Percentiles rank a stretch among this genome's conserved stretches.
phyloP scores from a whole-genome alignment of 2,329 filamentous ascomycete species.

The Colletotrichum tropicale region DNA sequence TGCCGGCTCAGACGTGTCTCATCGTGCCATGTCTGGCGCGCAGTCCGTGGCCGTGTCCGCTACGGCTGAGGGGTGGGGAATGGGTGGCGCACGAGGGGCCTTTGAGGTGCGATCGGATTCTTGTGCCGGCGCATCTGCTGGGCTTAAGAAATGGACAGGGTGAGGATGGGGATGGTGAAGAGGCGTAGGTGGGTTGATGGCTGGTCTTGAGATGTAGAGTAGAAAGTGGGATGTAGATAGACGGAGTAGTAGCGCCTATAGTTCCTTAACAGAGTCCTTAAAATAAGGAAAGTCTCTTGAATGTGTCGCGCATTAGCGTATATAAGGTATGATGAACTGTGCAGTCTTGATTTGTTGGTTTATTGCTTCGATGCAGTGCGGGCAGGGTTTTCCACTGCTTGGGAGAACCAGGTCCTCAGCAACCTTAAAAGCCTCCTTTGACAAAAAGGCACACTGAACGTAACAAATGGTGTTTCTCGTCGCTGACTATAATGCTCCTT shows the following conservation, averaged over 20 bases:
- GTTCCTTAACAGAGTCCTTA: neutral
- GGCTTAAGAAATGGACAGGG: neutral
- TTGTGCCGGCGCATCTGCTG: neutral
- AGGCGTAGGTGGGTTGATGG: neutral
- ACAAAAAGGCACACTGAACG: no score
- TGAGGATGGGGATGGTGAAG: neutral
- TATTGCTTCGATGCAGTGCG: no score
- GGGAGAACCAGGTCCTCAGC: rapidly evolving
- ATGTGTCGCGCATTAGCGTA: no score
- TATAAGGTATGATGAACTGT: no score
- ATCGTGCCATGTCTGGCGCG: neutral
- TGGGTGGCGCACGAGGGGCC: neutral
- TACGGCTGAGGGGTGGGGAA: neutral
- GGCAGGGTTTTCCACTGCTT: neutral
- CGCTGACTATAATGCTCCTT: no score
- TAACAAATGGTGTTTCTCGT: no score
- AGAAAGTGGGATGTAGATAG: neutral
- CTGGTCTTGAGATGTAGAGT: neutral
- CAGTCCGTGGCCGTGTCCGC: neutral
- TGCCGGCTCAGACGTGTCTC: neutral
- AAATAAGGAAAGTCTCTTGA: neutral
- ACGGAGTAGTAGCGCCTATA: neutral
- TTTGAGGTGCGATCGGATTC: neutral
- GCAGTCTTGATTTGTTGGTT: neutral
- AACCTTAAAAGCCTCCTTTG: no score